Evolutionary conservation across 2,329 filamentous ascomycete species (phyloP), one percentile per base, ranked within the genome.

Genomic region (Stagonosporopsis cucurbitacearum): DNA sequence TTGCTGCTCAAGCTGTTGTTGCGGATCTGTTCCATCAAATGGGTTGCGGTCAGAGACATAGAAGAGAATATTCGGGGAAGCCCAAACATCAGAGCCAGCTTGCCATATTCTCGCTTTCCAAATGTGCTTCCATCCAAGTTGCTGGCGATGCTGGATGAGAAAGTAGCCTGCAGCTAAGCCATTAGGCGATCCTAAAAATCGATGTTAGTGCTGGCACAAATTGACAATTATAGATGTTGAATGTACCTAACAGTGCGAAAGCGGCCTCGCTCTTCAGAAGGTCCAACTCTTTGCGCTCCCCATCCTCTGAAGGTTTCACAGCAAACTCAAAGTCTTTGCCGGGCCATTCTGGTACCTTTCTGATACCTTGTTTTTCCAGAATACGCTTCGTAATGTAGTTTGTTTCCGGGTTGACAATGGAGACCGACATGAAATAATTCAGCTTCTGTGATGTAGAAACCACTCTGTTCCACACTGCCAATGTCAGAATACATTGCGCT

Each of bases 91-190:
- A 8, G 33, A 12, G 6, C 57, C 51, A n/a, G 33, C 35, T 33
- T 20, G 48, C 20, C 46, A 55, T 2, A 57, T 44, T 17, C 32
- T 54, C 12, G 57, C 48, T 15, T 61, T 63, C 23, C 26, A 51
- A 15, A 63, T 57, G 25, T 49, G 46, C 26, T 57, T 61, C 32
- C 52, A 50, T n/a, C 55, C 58, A 6, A 61, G 55, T 17, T 61
- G 58, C 7, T 40, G 37, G 8, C 60, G 55, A 12, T 59, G 60
- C 25, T 63, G 60, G 1, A 59, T 49, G 8, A 63, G 39, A 11
- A 63, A 61, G 40, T 61, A 59, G 5, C 36, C 60, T 3, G 58
- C 54, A 8, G 46, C 58, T 3, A 63, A 30, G 6, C 50, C 55
- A 8, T 63, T 63, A 2, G 58, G 41, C 5, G 60, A 61, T 7